Evolutionary conservation across 768 basidiomycete species (phyloP), one percentile per base, ranked within the genome.

Genomic region (Lentinula detonsa): DNA sequence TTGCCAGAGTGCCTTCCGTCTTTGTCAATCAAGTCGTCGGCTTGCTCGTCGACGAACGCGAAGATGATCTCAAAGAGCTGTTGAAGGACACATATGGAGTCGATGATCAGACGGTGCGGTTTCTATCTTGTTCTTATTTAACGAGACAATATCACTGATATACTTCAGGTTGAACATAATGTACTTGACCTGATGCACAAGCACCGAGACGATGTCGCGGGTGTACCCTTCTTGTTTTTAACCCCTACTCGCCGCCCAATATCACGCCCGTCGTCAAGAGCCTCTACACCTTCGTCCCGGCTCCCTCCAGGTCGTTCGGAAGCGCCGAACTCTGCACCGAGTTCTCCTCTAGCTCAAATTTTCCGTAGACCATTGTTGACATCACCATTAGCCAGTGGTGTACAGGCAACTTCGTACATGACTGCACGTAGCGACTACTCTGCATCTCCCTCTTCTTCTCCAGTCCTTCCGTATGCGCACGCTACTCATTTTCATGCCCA

Each of bases 111-210:
- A 82, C 80, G 74, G 90, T 91, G 59, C 68, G 88, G 65, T 68
- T 39, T 51, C 28, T 28, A 28, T 28, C 28, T 28, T 28, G 28
- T 49, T 54, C 59, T 46, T 58, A 56, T 65, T 49, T 52, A 63
- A 46, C 11, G 4, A n/a, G 21, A 33, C 60, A 62, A 51, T 33
- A 35, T 48, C 62, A 33, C 49, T 69, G 43, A 62, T 59, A 57
- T 16, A 15, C 43, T 50, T 55, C 66, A 92, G 89, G 77, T 93
- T 63, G 95, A 97, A 69, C 90, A 95, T 67, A 85, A 87, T 70
- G 91, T 95, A 61, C 78, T 98, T 18, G 93, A 96, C 69, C 82
- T 97, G 63, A 97, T 98, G 95, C 95, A 98, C 75, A 90, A 91
- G 74, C 91, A 95, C 72, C 81, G 85, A 63, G 94, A 96, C 80